phyloP scores from a whole-genome alignment of 1,284 basidiomycete species.

The Boletellus sp. region DNA sequence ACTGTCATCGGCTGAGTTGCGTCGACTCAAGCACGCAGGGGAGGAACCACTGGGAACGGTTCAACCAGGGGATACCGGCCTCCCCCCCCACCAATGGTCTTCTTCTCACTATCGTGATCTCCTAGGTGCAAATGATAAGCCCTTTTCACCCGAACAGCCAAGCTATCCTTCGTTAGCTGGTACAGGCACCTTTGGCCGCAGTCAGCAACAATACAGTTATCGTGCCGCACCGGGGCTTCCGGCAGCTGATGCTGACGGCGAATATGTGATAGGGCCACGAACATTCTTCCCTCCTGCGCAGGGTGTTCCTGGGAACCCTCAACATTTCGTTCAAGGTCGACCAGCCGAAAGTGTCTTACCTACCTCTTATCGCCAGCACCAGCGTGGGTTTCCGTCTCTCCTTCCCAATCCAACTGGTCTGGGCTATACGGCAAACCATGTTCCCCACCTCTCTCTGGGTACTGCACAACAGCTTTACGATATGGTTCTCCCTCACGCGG shows the following conservation, averaged over 20 bases:
- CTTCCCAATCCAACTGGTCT: slow-evolving; percentile 52
- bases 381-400: slow-evolving; percentile 52
- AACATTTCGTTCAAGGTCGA: slow-evolving; percentile 48
- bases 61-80: slow-evolving; percentile 34
- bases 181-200: slow-evolving; percentile 39
- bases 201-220: slow-evolving; percentile 48
- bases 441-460: slow-evolving; percentile 61
- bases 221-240: slow-evolving; percentile 37
- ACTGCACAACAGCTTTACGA: slow-evolving; percentile 74
- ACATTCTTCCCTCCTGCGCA: slow-evolving; percentile 43
- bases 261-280: slow-evolving; percentile 56
- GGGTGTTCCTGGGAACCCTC: slow-evolving; percentile 34
- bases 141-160: slow-evolving; percentile 48
- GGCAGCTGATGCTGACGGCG: slow-evolving; percentile 51
- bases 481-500: slow-evolving; percentile 65
- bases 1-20: slow-evolving; percentile 64
- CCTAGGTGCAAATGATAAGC: slow-evolving; percentile 34
- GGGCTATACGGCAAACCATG: slow-evolving; percentile 52
- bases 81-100: slow-evolving; percentile 43
- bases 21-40: slow-evolving; percentile 66
- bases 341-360: slow-evolving; percentile 43
- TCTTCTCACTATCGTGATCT: slow-evolving; percentile 48
- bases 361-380: slow-evolving; percentile 54
- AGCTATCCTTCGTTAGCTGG: slow-evolving; percentile 66
- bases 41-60: slow-evolving; percentile 40